These are phyloP conservation scores for Exophiala calicioides DNA, from an alignment of 2,329 filamentous ascomycete species.

Conservation along the genomic window DNA sequence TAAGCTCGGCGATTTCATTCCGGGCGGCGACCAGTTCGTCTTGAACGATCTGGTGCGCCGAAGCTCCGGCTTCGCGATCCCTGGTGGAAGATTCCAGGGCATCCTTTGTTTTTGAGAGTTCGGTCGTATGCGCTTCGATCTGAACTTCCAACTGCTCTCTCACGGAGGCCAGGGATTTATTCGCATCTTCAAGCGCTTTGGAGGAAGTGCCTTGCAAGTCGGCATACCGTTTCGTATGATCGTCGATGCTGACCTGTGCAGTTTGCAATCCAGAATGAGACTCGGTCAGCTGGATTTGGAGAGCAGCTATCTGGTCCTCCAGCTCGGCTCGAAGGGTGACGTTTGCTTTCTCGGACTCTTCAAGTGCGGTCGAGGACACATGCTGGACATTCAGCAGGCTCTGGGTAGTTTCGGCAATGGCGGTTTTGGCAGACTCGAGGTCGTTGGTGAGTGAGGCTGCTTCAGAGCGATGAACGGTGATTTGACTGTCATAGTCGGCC, in stretches of 20 bases:
- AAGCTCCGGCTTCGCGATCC: conserved; percentile 15
- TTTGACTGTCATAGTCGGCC: conserved; percentile 18
- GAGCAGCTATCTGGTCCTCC: conserved; percentile 67
- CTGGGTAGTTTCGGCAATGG: conserved; percentile 22
- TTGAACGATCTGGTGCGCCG: conserved; percentile 14
- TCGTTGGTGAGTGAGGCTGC: conserved; percentile 16
- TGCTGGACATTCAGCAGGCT: conserved; percentile 21
- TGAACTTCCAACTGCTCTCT: conserved; percentile 17
- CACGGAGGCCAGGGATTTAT: conserved; percentile 13
- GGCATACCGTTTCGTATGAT: conserved; percentile 21
- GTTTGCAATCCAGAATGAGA: conserved; percentile 60
- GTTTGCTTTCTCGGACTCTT: conserved; percentile 22
- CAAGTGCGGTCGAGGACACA: conserved; percentile 18
- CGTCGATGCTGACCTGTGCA: conserved; percentile 18
- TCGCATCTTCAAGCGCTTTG: conserved; percentile 17
- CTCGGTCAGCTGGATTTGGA: conserved; percentile 67
- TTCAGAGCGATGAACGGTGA: conserved; percentile 18
- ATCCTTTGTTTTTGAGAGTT: conserved; percentile 16
- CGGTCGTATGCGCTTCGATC: conserved; percentile 18
- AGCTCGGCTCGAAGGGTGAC: conserved; percentile 51
- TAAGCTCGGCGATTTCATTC: conserved; percentile 19
- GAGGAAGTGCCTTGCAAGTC: conserved; percentile 22
- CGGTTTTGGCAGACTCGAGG: conserved; percentile 24
- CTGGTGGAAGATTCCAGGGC: conserved; percentile 12
- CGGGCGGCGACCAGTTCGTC: conserved; percentile 17